Conservation (phyloP, 345 rosid genomes). For the Trapa bicornis region DNA sequence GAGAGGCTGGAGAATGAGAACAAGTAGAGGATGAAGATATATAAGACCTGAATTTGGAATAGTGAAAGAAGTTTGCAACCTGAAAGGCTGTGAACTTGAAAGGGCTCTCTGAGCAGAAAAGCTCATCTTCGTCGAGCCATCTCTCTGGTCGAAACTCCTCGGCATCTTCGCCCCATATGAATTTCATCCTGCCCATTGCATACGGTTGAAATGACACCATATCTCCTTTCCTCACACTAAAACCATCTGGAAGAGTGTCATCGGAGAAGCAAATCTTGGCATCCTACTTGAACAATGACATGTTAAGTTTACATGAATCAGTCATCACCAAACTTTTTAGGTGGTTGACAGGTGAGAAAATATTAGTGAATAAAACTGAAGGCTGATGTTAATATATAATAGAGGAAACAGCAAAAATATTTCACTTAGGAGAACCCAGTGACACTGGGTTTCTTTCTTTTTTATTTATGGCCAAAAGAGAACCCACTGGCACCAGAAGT, state of each 20-base stretch:
- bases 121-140: constrained; percentile 38
- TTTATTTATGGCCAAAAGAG: too few relatives aligned
- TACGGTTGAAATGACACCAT: constrained; percentile 39
- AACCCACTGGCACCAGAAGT: background rate
- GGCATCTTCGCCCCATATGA: constrained; percentile 44
- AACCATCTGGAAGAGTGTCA: constrained; percentile 56
- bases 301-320: background rate
- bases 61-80: constrained; percentile 10
- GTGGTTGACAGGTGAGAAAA: background rate
- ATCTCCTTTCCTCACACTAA: constrained; percentile 37
- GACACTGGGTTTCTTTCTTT: too few relatives aligned
- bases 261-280: constrained; percentile 40
- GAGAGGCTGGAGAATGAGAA: background rate
- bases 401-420: background rate
- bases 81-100: constrained; percentile 56
- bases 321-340: background rate
- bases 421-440: background rate
- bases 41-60: background rate
- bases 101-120: constrained; percentile 33
- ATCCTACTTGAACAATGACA: constrained; percentile 20
- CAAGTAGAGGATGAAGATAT: background rate
- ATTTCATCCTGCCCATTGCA: constrained; percentile 63
- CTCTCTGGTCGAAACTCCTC: constrained; percentile 41
- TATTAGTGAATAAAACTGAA: background rate
- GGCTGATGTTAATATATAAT: background rate